phyloP scores from a whole-genome alignment of 441 rosid species.

The Croton setiger region DNA sequence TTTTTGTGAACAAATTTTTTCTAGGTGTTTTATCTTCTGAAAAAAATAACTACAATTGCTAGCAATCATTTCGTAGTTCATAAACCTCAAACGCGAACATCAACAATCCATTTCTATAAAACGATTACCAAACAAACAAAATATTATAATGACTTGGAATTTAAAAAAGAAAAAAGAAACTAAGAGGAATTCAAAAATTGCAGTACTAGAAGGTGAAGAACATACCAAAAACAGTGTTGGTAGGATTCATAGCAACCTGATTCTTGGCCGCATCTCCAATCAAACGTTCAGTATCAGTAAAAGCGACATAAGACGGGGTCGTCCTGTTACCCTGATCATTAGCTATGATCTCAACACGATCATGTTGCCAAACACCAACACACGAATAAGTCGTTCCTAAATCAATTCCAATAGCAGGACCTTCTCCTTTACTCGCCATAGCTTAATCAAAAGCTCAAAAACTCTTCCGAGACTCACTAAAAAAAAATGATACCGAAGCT shows the following conservation, averaged over 20 bases:
- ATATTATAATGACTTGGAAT: too few relatives aligned
- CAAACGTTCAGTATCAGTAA: constrained; percentile 50
- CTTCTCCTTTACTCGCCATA: constrained; percentile 53
- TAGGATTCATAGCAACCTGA: constrained; percentile 58
- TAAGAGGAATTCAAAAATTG: background rate
- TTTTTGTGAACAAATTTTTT: too few relatives aligned
- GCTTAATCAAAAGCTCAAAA: background rate
- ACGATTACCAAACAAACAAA: too few relatives aligned
- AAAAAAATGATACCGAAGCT: background rate
- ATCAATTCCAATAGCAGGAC: constrained; percentile 59
- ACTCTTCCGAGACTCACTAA: background rate
- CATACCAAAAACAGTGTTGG: constrained; percentile 52
- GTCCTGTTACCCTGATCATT: constrained; percentile 57
- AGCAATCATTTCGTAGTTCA: too few relatives aligned
- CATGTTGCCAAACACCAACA: constrained; percentile 59
- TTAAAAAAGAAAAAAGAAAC: too few relatives aligned
- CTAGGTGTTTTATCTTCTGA: too few relatives aligned
- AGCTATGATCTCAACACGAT: constrained; percentile 60
- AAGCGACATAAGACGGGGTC: constrained; percentile 57
- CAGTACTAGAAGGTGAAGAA: background rate
- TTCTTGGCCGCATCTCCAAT: constrained; percentile 52
- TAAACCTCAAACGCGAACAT: too few relatives aligned
- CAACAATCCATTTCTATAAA: too few relatives aligned
- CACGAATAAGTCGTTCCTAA: constrained; percentile 57
- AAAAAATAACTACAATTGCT: too few relatives aligned